Evolutionary conservation across 2,329 filamentous ascomycete species (phyloP).

Genomic region (Exophiala viscosa): DNA sequence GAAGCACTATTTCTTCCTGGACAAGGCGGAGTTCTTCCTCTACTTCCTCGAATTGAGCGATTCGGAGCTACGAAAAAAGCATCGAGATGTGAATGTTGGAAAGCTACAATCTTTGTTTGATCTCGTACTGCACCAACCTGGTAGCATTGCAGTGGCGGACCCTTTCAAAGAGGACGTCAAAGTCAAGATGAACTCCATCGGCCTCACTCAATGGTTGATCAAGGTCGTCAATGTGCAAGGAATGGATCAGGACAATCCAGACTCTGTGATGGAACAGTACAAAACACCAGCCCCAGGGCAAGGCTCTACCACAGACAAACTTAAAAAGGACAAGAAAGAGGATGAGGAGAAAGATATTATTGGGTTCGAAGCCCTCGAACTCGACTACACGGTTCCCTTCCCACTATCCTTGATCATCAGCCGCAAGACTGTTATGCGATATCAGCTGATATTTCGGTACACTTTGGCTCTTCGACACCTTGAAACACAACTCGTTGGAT

Average conservation of each 20-base stretch:
- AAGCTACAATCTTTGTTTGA: constrained; percentile 96
- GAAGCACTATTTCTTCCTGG: constrained; percentile 99
- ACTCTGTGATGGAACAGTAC: constrained; percentile 63
- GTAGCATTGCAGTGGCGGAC: constrained; percentile 87
- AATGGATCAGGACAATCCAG: constrained; percentile 74
- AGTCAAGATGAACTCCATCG: constrained; percentile 93
- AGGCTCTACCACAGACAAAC: constrained; percentile 38
- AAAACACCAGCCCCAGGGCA: constrained; percentile 60
- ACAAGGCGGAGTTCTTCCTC: constrained; percentile 95
- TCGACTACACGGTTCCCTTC: constrained; percentile 93
- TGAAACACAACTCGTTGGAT: constrained; percentile 78
- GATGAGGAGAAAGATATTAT: constrained; percentile 82
- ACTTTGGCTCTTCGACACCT: constrained; percentile 84
- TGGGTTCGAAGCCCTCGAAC: constrained; percentile 86
- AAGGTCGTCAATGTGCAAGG: constrained; percentile 95
- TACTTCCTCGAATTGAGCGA: constrained; percentile 92
- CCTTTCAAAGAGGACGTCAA: constrained; percentile 98
- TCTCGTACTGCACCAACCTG: constrained; percentile 90
- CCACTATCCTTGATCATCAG: constrained; percentile 93
- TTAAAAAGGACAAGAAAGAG: constrained; percentile 69
- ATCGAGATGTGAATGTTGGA: constrained; percentile 81
- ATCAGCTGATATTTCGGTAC: constrained; percentile 94
- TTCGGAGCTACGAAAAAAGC: constrained; percentile 85
- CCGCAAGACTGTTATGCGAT: constrained; percentile 92
- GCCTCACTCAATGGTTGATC: constrained; percentile 89